Percentiles rank a stretch among this genome's conserved stretches.
Conservation (phyloP, 2,329 filamentous ascomycete genomes). For the Amauroascus verrucosus region DNA sequence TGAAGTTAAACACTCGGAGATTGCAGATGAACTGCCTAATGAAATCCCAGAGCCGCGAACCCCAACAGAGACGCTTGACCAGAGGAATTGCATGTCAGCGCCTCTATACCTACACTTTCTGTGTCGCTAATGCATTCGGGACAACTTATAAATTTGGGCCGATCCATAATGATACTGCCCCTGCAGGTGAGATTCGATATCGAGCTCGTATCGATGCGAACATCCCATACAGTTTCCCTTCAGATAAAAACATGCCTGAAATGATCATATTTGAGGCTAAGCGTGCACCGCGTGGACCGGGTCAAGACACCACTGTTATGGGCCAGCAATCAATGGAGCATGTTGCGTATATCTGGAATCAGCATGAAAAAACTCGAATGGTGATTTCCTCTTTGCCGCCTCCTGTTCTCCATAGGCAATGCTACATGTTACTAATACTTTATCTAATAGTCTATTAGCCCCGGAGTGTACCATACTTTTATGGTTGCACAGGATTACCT, state of each 20-base stretch:
- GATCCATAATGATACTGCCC: background rate
- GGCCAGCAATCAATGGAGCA: background rate
- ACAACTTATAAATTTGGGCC: constrained; percentile 15
- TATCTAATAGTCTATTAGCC: background rate
- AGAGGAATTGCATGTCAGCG: constrained; percentile 12
- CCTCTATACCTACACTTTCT: constrained; percentile 10
- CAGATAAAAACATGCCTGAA: background rate
- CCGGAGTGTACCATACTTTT: background rate
- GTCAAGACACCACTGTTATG: background rate
- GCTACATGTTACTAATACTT: background rate
- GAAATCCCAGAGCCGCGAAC: constrained; percentile 13
- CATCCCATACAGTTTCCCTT: background rate
- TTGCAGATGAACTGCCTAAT: background rate
- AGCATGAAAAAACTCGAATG: background rate
- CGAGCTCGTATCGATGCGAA: background rate
- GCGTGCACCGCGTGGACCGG: background rate
- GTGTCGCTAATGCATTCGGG: constrained; percentile 14
- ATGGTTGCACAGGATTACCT: background rate
- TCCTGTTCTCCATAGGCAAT: background rate
- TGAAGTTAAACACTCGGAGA: background rate
- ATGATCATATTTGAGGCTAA: background rate
- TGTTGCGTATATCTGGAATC: background rate
- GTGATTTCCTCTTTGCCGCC: background rate
- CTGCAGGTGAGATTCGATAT: background rate
- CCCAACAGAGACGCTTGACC: constrained; percentile 13